phyloP scores from a whole-genome alignment of 495 filamentous ascomycete genomes.

The Aspergillus saccharolyticus region DNA sequence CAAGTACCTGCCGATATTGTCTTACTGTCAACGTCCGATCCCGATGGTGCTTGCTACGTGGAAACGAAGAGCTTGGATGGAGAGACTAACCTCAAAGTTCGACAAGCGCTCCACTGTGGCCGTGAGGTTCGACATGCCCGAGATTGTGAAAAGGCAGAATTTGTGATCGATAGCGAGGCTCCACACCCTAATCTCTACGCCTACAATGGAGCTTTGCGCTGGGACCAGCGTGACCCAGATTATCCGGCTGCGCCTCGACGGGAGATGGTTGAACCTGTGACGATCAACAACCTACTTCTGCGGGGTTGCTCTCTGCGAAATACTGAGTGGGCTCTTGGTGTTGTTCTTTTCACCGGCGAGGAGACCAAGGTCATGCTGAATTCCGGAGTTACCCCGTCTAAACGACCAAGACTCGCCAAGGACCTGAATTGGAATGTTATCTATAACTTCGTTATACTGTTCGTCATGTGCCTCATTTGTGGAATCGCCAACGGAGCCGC shows the following conservation, averaged over 20 bases:
- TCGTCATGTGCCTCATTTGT: conserved; percentile 82
- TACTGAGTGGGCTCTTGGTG: conserved; percentile 92
- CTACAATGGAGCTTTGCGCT: conserved; percentile 83
- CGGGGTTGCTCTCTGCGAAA: conserved; percentile 91
- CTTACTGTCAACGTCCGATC: conserved; percentile 91
- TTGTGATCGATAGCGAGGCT: conserved; percentile 83
- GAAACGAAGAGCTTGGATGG: conserved; percentile 98
- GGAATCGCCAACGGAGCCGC: conserved; percentile 79
- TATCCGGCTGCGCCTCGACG: conserved; percentile 53
- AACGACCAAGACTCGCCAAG: conserved; percentile 82
- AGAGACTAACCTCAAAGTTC: conserved; percentile 96
- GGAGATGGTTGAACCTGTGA: conserved; percentile 86
- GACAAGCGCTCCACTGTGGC: conserved; percentile 82
- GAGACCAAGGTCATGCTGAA: conserved; percentile 99
- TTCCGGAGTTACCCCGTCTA: conserved; percentile 92
- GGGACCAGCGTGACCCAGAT: conserved; percentile 68
- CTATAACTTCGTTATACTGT: conserved; percentile 90
- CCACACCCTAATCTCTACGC: conserved; percentile 92
- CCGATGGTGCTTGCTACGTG: conserved; percentile 92
- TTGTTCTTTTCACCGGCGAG: conserved; percentile 94
- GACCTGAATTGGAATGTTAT: conserved; percentile 97
- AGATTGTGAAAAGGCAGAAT: conserved; percentile 85
- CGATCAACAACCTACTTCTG: conserved; percentile 91
- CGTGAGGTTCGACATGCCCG: conserved; percentile 79
- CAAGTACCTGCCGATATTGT: conserved; percentile 93